A percentile compares a stretch with the other conserved stretches of the same genome.
These are phyloP conservation scores for Ceriops decandra DNA, from an alignment of 345 rosid species.

Conservation along the genomic window DNA sequence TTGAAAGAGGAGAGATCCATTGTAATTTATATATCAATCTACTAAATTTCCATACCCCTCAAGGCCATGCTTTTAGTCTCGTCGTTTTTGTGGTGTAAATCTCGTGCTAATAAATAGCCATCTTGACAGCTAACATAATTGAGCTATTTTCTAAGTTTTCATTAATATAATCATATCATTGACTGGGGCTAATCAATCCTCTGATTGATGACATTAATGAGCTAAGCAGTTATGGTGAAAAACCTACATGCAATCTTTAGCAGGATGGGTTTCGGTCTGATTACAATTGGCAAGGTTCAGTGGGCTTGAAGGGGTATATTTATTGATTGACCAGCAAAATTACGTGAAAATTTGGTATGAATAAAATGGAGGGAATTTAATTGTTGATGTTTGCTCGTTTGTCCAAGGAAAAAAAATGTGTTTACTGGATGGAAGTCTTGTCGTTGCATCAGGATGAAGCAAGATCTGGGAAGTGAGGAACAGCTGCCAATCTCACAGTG, in stretches of 20 bases:
- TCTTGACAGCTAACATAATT: background rate
- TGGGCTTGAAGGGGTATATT: background rate
- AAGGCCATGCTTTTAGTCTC: background rate
- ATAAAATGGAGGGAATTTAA: too few species aligned
- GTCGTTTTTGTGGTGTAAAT: background rate
- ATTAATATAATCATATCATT: background rate
- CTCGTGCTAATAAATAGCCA: background rate
- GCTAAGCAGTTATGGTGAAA: background rate
- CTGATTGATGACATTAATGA: background rate
- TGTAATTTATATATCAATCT: too few species aligned
- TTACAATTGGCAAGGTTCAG: background rate
- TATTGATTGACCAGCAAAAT: background rate
- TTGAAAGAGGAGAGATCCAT: too few species aligned
- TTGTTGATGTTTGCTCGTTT: too few species aligned
- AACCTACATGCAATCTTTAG: background rate
- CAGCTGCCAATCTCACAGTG: background rate
- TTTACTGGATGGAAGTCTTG: too few species aligned
- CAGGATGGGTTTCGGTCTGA: background rate
- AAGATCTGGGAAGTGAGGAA: background rate
- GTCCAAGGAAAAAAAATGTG: too few species aligned
- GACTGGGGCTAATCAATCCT: background rate
- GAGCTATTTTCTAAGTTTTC: background rate
- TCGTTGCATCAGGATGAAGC: too few species aligned
- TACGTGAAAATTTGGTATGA: too few species aligned
- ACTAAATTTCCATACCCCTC: too few species aligned